These are phyloP conservation scores for Fusarium sp. DNA, from an alignment of 2,329 filamentous ascomycete species.

Conservation along the genomic window DNA sequence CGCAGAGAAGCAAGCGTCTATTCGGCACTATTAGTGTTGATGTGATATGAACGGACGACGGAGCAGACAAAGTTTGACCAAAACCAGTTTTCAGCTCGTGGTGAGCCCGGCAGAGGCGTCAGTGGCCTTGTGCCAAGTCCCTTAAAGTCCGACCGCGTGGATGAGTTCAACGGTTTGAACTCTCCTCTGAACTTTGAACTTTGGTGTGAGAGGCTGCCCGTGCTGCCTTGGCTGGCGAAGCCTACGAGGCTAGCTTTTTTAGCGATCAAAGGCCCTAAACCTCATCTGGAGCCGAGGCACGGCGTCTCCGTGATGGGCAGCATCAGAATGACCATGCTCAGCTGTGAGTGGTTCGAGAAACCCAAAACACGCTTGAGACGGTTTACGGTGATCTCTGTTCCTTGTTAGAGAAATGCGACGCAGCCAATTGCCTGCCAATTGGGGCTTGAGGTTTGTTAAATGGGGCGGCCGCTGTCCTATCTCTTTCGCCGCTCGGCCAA, in stretches of 20 bases:
- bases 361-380: conserved; percentile 48
- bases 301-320: conserved; percentile 44
- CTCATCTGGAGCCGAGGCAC: conserved; percentile 39
- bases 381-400: conserved; percentile 30
- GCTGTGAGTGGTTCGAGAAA: conserved; percentile 33
- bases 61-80: conserved; percentile 5
- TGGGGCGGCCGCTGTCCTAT: conserved; percentile 35
- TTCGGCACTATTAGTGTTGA: conserved; percentile 17
- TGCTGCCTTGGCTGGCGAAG: neutral
- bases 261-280: conserved; percentile 20
- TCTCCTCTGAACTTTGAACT: too few species aligned
- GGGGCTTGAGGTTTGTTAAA: neutral
- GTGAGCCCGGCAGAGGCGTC: conserved; percentile 29
- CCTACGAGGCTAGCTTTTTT: neutral
- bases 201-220: neutral
- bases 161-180: conserved; percentile 27
- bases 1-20: neutral
- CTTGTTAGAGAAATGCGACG: conserved; percentile 35
- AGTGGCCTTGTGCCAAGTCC: conserved; percentile 21
- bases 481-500: conserved; percentile 22
- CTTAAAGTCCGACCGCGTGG: conserved; percentile 35
- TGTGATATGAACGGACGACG: neutral
- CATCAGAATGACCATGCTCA: conserved; percentile 10
- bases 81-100: conserved; percentile 33
- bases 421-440: conserved; percentile 4